Base-by-base conservation (phyloP, 306 rosid species). In the Sindora glabra region DNA sequence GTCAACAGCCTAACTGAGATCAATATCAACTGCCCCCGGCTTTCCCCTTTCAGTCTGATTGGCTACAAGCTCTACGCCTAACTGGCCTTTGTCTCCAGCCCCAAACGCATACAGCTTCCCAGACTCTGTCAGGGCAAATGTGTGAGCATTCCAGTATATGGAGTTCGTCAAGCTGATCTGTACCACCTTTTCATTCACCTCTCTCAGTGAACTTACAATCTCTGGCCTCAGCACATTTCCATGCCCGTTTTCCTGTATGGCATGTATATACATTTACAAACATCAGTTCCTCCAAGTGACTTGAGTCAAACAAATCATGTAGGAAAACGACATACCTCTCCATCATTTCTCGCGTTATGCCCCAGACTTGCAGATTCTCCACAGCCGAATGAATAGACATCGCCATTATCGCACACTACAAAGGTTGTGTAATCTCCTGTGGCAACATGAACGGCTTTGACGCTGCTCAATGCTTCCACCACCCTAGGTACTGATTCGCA, bases 321-420 rank as follows among this genome's bases (percentile, higher is more conserved):
- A 40, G 48, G 25, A 42, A 53, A 24, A 27, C 14, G 36, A 50
- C 2, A 46, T 38, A 53, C 98, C 98, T 88, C 79, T 24, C 30
- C 96, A 14, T 79, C 86, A 12, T 67, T 63, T 19, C 56, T 65
- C 1, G 44, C 70, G 5, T 80, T 81, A 47, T 88, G 98, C 5
- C 98, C 98, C n/a, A 91, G 96, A 78, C 92, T 91, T 42, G 96
- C 83, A 39, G 96, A 91, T 78, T 87, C 98, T 64, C 96, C 98
- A 10, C 92, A 88, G 10, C 98, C 98, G 53, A 91, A 91, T 23
- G 98, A 91, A 73, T 88, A 85, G 3, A 86, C 96, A 67, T 88
- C 88, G 13, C 98, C 96, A n/a, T 74, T 81, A 30, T 85, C 82
- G 2, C 88, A 74, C 36, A 88, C 92, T 36, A 86, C 85, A 27